Percentiles rank a stretch among this genome's conserved stretches.
Evolutionary conservation across 352 stramenopile genomes (phyloP).

Genomic region (Phytopythium kandeliae): DNA sequence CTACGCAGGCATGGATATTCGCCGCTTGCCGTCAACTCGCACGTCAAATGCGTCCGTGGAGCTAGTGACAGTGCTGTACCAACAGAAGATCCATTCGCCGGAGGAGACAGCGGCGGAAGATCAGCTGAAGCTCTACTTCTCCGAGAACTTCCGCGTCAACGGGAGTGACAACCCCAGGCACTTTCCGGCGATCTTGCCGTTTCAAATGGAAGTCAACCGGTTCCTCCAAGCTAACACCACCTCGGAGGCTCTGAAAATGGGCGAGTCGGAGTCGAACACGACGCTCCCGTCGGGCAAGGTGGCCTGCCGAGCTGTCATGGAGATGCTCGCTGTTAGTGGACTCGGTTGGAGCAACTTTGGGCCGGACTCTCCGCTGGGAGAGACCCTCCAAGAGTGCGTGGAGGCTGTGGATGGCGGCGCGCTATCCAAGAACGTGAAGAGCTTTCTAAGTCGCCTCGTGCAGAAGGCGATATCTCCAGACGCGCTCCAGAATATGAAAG

Average conservation of each 20-base stretch:
- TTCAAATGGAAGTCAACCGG: conserved; percentile 50
- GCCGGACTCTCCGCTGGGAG: conserved; percentile 18
- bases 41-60: conserved; percentile 13
- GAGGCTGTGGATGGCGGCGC: conserved; percentile 15
- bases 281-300: conserved; percentile 10
- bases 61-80: conserved; percentile 35
- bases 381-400: conserved; percentile 19
- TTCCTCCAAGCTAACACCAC: conserved; percentile 29
- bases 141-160: conserved; percentile 20
- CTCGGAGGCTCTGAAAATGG: too few species aligned
- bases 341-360: conserved; percentile 44
- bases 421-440: conserved; percentile 15
- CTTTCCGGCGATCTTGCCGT: conserved; percentile 46
- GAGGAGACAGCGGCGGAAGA: conserved; percentile 14
- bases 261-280: conserved; percentile 3
- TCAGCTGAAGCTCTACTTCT: conserved; percentile 40
- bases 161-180: conserved; percentile 7
- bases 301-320: conserved; percentile 31
- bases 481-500: conserved; percentile 32
- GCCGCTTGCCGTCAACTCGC: conserved; percentile 10
- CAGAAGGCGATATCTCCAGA: conserved; percentile 22
- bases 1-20: conserved; percentile 51
- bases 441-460: conserved; percentile 36
- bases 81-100: conserved; percentile 17
- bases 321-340: conserved; percentile 31